These are phyloP conservation scores for Diplosphaera chodatii DNA, from an alignment of 139 green algal genomes.

Conservation along the genomic window DNA sequence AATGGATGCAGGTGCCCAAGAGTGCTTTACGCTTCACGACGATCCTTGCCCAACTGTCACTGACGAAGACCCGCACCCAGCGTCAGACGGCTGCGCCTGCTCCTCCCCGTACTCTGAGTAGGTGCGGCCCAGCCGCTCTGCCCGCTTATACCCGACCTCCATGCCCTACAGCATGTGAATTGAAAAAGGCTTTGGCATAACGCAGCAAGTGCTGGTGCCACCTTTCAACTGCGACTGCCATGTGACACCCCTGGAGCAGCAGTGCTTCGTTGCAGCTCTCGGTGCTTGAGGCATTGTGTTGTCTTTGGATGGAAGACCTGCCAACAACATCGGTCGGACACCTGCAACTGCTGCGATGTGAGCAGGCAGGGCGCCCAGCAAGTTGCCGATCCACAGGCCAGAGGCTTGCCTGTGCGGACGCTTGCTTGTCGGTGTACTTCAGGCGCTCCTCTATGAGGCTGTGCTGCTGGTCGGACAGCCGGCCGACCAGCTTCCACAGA, in stretches of 20 bases:
- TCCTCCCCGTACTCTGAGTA: neutral
- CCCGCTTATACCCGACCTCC: neutral
- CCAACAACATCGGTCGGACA: neutral
- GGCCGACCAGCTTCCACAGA: slow-evolving; percentile 70
- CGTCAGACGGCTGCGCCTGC: neutral
- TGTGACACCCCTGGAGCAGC: too few relatives aligned
- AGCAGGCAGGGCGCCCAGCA: too few relatives aligned
- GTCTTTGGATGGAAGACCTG: too few relatives aligned
- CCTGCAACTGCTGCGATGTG: neutral
- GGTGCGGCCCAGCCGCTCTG: neutral
- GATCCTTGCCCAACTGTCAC: too few relatives aligned
- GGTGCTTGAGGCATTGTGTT: too few relatives aligned
- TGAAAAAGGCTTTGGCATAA: too few relatives aligned
- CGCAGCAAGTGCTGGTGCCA: too few relatives aligned
- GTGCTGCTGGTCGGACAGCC: slow-evolving; percentile 65
- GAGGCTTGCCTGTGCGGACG: slow-evolving; percentile 4
- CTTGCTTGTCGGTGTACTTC: slow-evolving; percentile 55
- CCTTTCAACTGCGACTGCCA: too few relatives aligned
- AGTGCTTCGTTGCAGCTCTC: too few relatives aligned
- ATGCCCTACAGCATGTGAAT: neutral
- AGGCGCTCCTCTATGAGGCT: slow-evolving; percentile 80
- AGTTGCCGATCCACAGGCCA: too few relatives aligned
- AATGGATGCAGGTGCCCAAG: too few relatives aligned
- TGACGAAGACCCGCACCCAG: neutral
- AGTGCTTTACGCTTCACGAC: too few relatives aligned